Percentiles rank a stretch among this genome's conserved stretches.
phyloP scores from a whole-genome alignment of 1,139 yeast genomes.

The Hyphopichia fennica region DNA sequence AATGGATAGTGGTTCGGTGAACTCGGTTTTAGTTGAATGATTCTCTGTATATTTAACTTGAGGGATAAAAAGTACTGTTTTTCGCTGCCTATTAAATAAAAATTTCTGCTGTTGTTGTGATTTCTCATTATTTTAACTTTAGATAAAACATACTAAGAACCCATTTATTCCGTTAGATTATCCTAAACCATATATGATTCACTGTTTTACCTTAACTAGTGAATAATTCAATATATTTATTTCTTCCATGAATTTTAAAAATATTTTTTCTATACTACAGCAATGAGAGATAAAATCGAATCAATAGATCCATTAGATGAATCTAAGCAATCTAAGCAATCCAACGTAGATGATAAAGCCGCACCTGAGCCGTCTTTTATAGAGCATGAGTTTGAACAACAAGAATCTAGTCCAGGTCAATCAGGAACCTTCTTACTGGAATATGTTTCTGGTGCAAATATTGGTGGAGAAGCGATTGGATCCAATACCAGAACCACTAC shows the following conservation, averaged over 20 bases:
- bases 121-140: too few relatives aligned
- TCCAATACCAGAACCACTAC: neutral
- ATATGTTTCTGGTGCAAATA: neutral
- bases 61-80: too few relatives aligned
- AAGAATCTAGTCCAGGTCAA: neutral
- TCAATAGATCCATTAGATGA: constrained; percentile 2
- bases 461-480: neutral
- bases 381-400: neutral
- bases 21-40: too few relatives aligned
- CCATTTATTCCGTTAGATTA: too few relatives aligned
- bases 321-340: neutral
- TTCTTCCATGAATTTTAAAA: neutral
- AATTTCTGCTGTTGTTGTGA: too few relatives aligned
- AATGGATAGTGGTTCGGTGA: too few relatives aligned
- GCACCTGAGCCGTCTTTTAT: neutral
- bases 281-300: neutral
- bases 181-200: too few relatives aligned
- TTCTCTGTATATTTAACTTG: too few relatives aligned
- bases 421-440: neutral
- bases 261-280: too few relatives aligned
- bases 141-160: too few relatives aligned
- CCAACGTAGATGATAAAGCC: neutral
- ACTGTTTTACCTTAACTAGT: too few relatives aligned
- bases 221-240: neutral
- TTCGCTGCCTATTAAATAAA: too few relatives aligned